Evolutionary conservation across 192 early-diverging fungal species (phyloP).

Genomic region (Chytriomyces sp.): DNA sequence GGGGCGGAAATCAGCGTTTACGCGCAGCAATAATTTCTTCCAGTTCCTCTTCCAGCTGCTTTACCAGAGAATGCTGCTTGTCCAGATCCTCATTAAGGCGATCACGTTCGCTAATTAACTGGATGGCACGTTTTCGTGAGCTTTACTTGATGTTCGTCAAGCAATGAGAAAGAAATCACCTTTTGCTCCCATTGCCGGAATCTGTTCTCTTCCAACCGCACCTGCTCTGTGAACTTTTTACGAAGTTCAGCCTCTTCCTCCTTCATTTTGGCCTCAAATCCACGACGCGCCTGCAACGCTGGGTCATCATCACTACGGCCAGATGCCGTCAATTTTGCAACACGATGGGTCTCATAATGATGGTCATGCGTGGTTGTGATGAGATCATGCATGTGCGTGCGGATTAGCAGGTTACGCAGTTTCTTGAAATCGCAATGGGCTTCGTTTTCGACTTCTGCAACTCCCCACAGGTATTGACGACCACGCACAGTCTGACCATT

Average conservation of each 20-base stretch:
- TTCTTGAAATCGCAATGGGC: conserved; percentile 98
- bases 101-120: conserved; percentile 95
- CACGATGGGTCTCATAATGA: conserved; percentile 95
- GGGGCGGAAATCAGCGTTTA: conserved; percentile 31
- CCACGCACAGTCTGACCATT: conserved; percentile 93
- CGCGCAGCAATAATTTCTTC: conserved; percentile 55
- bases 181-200: conserved; percentile 99
- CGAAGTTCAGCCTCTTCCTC: conserved; percentile 96
- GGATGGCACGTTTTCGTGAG: conserved; percentile 12
- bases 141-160: neutral
- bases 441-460: conserved; percentile 99
- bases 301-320: conserved; percentile 68
- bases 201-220: conserved; percentile 93
- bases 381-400: conserved; percentile 97
- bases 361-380: conserved; percentile 90
- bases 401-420: conserved; percentile 92
- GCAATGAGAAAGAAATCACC: conserved; percentile 35
- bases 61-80: conserved; percentile 84
- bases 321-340: conserved; percentile 80
- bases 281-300: conserved; percentile 75
- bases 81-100: conserved; percentile 99
- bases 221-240: conserved; percentile 97
- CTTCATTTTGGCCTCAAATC: conserved; percentile 90
- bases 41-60: conserved; percentile 88
- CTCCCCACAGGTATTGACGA: conserved; percentile 97